Evolutionary conservation across 768 basidiomycete species (phyloP).

Genomic region (Tulasnella sp.): DNA sequence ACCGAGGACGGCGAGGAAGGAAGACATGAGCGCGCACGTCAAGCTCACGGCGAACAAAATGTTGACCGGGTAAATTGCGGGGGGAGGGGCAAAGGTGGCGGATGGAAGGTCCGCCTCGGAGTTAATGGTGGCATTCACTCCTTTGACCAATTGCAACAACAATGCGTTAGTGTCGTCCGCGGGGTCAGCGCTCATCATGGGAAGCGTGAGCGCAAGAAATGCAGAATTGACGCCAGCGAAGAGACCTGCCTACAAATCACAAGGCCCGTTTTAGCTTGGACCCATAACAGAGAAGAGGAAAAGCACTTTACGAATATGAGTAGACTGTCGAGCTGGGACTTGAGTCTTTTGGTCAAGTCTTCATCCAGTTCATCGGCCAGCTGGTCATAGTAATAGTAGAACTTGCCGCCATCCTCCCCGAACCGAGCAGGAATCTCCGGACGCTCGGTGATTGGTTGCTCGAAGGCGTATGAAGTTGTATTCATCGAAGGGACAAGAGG

Average conservation of each 20-base stretch:
- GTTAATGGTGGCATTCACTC: neutral
- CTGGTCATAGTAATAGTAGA: constrained; percentile 2
- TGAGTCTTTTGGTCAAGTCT: neutral
- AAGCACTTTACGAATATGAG: neutral
- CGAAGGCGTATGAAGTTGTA: neutral
- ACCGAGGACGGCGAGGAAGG: neutral
- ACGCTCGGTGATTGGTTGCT: neutral
- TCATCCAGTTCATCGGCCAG: neutral
- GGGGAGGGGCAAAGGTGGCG: neutral
- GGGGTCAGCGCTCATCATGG: constrained; percentile 15
- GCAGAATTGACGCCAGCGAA: constrained; percentile 5
- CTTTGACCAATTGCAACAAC: neutral
- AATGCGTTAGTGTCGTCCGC: neutral
- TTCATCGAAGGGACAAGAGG: too few species aligned
- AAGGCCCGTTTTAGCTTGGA: neutral
- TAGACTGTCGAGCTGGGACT: neutral
- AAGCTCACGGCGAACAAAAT: neutral
- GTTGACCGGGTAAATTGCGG: neutral
- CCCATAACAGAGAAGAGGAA: neutral
- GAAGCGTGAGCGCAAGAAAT: constrained; percentile 3
- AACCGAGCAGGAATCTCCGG: neutral
- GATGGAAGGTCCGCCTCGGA: neutral
- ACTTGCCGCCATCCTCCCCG: neutral
- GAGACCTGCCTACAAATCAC: neutral
- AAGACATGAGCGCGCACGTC: neutral